Evolutionary conservation across 352 stramenopile genomes (phyloP).

Genomic region (Phytophthora hibernalis): DNA sequence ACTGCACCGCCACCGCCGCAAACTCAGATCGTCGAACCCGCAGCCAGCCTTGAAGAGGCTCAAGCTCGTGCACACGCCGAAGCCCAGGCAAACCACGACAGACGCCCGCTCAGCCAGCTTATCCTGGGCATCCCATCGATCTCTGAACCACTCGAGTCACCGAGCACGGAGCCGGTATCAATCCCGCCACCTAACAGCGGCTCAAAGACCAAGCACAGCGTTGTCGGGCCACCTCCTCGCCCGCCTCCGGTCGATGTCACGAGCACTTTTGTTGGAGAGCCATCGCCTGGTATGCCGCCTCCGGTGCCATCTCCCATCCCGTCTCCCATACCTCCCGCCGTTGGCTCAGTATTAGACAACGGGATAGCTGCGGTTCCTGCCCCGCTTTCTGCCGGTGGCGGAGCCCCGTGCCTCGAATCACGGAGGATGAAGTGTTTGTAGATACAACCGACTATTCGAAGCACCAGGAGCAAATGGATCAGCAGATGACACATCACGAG

Average conservation of each 20-base stretch:
- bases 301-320: conserved; percentile 40
- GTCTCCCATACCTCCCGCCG: conserved; percentile 24
- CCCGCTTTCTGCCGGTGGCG: conserved; percentile 4
- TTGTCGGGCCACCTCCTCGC: conserved; percentile 20
- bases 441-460: conserved; percentile 43
- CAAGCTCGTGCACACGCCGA: conserved; percentile 45
- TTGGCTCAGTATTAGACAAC: conserved; percentile 18
- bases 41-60: conserved; percentile 32
- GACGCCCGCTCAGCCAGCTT: conserved; percentile 66
- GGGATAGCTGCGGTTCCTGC: conserved; percentile 1
- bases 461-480: conserved; percentile 39
- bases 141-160: conserved; percentile 34
- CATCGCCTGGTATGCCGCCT: conserved; percentile 47
- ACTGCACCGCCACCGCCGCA: conserved; percentile 19
- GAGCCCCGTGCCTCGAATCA: conserved; percentile 36
- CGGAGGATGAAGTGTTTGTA: conserved; percentile 44
- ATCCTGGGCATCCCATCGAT: conserved; percentile 76
- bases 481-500: conserved; percentile 22
- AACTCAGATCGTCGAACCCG: conserved; percentile 12
- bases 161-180: conserved; percentile 27
- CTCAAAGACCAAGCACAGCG: conserved; percentile 23
- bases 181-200: conserved; percentile 20
- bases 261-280: conserved; percentile 50
- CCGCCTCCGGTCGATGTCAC: conserved; percentile 41
- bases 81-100: conserved; percentile 50